A percentile compares a stretch with the other conserved stretches of the same genome.
These are phyloP conservation scores for Letharia columbiana DNA, from an alignment of 495 filamentous ascomycete genomes.

Conservation along the genomic window DNA sequence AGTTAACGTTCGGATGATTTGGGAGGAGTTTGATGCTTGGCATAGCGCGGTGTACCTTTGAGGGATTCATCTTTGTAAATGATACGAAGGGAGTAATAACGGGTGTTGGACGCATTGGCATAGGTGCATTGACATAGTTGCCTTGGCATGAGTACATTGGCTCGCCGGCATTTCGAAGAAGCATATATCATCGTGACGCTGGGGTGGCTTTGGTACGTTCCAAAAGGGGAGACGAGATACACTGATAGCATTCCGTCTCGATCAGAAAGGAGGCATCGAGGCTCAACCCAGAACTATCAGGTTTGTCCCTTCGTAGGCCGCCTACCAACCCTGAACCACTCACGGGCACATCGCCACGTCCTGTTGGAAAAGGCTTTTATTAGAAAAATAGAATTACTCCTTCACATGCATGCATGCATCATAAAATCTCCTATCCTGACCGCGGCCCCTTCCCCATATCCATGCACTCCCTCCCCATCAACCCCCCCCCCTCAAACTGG, in stretches of 20 bases:
- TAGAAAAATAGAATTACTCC: neutral
- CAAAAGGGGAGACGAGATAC: neutral
- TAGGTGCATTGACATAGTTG: neutral
- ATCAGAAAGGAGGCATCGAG: neutral
- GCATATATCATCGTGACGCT: neutral
- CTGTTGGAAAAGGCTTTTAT: too few relatives aligned
- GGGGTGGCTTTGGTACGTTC: neutral
- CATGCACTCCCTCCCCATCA: neutral
- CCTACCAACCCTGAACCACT: neutral
- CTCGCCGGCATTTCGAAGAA: neutral
- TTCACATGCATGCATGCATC: neutral
- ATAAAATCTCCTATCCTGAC: neutral
- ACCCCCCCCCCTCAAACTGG: too few relatives aligned
- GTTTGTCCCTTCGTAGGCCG: neutral
- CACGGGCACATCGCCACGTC: too few relatives aligned
- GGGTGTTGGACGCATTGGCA: neutral
- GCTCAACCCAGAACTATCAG: neutral
- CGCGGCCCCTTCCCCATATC: too few relatives aligned
- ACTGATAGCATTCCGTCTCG: neutral
- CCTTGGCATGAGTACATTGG: neutral
- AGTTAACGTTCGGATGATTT: constrained; percentile 49
- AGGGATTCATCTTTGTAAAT: neutral
- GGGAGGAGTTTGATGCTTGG: constrained; percentile 15
- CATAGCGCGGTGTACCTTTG: constrained; percentile 18
- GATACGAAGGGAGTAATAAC: neutral